Evolutionary conservation across 257 asterid species (phyloP).

Genomic region (Przewalskia tangutica): DNA sequence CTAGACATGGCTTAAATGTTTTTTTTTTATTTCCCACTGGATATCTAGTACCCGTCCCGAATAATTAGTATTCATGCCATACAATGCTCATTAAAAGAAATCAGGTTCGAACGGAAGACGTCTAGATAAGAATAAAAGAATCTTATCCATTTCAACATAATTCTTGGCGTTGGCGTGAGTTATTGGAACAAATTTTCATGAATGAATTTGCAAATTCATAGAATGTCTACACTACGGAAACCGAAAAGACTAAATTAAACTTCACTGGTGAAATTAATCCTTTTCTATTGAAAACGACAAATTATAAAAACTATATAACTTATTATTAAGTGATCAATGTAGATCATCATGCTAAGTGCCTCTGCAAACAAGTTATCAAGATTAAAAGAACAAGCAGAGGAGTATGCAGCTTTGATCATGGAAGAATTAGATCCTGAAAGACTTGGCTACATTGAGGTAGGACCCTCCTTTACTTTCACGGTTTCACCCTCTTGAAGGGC

Average conservation of each 20-base stretch:
- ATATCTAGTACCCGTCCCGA: too few relatives aligned
- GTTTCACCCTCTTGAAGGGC: neutral
- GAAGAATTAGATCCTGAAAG: constrained; percentile 95
- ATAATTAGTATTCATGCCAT: too few relatives aligned
- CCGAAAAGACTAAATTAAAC: neutral
- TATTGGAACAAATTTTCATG: too few relatives aligned
- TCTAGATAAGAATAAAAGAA: too few relatives aligned
- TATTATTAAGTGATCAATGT: neutral
- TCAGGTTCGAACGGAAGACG: too few relatives aligned
- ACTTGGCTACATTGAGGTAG: constrained; percentile 97
- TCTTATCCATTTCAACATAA: too few relatives aligned
- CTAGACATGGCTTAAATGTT: neutral
- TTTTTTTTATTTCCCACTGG: neutral
- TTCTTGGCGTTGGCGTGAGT: too few relatives aligned
- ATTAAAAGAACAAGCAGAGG: constrained; percentile 93
- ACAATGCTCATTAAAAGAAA: too few relatives aligned
- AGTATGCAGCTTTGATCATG: constrained; percentile 94
- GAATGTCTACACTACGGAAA: too few relatives aligned
- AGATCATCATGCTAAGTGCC: constrained; percentile 96
- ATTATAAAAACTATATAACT: neutral
- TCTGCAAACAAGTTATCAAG: constrained; percentile 89
- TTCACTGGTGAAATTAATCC: neutral
- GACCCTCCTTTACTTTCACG: neutral
- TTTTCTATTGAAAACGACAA: neutral
- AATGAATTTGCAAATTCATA: too few relatives aligned